Evolutionary conservation across 306 rosid species (phyloP).

Genomic region (Rubus idaeus): DNA sequence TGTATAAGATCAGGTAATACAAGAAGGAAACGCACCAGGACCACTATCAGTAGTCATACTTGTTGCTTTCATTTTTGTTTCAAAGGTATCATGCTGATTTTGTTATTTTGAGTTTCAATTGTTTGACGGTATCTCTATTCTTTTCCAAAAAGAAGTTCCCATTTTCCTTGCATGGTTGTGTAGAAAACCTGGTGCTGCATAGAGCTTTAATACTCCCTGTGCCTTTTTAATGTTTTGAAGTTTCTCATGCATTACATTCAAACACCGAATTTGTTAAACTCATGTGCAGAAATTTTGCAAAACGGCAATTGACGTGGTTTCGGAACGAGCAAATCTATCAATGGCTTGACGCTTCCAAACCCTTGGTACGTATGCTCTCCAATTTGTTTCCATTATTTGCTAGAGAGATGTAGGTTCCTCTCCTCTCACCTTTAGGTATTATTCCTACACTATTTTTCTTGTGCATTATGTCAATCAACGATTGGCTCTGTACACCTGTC

Average conservation of each 20-base stretch:
- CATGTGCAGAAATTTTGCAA: slow-evolving; percentile 82
- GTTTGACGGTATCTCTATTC: neutral
- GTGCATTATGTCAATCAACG: neutral
- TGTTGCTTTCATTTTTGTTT: neutral
- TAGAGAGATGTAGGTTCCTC: neutral
- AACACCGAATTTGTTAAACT: slow-evolving; percentile 1
- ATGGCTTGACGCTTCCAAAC: slow-evolving; percentile 94
- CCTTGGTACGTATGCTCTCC: slow-evolving; percentile 62
- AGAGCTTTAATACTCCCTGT: neutral
- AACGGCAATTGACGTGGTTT: slow-evolving; percentile 89
- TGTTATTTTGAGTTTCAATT: neutral
- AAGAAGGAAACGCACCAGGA: neutral
- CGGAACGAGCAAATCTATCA: slow-evolving; percentile 81
- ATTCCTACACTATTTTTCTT: neutral
- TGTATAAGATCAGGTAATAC: neutral
- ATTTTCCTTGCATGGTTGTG: neutral
- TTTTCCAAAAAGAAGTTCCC: neutral
- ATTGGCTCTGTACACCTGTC: neutral
- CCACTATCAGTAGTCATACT: neutral
- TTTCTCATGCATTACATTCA: neutral
- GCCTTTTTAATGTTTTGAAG: slow-evolving; percentile 1
- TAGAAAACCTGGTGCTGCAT: neutral
- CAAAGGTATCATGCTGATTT: neutral
- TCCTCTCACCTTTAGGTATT: neutral
- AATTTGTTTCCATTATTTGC: neutral